Evolutionary conservation across 2,329 filamentous ascomycete species (phyloP), one percentile per base, ranked within the genome.

Genomic region (Trichoderma sp.): DNA sequence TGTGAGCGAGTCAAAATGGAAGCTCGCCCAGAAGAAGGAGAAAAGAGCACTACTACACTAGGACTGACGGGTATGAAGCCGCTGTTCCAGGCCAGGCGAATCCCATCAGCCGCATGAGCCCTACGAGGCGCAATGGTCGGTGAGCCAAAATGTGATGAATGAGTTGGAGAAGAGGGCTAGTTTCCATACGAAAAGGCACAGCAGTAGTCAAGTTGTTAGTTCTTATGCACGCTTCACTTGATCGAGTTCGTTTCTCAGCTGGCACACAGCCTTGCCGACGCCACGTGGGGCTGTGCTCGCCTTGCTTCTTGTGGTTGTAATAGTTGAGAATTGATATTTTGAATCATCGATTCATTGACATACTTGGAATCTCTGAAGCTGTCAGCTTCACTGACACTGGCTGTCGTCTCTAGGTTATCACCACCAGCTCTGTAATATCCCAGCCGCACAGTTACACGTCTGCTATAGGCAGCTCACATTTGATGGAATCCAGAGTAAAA

Each of bases 181-280:
- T 30, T 30, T 28, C 36, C 24, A 15, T 36, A 36, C 34, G 34
- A 36, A 36, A 36, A 36, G 34, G 34, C 34, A 36, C 34, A 36
- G 34, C 34, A 28, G 43, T 21, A 51, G 60, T 18, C 15, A 2
- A 39, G 36, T 39, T 18, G 15, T 39, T 30, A 63, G 60, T 51
- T 65, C 43, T 34, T 53, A 65, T 65, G 39, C 62, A 34, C 28
- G n/a, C 43, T 51, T 51, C 43, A 51, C 43, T 15, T 58, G 56
- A 28, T 32, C n/a, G 6, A 28, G 18, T 32, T 30, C 15, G 56
- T 12, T 21, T 43, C 51, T 68, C 65, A 68, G 53, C 65, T 58
- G 65, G 53, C 65, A 43, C 65, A 68, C 65, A 68, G 65, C 65
- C 65, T 68, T 58, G 65, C 57, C 2, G 65, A 30, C 65, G 65